Conservation (phyloP, 108 stramenopile genomes). For the Fragilaria radians region DNA sequence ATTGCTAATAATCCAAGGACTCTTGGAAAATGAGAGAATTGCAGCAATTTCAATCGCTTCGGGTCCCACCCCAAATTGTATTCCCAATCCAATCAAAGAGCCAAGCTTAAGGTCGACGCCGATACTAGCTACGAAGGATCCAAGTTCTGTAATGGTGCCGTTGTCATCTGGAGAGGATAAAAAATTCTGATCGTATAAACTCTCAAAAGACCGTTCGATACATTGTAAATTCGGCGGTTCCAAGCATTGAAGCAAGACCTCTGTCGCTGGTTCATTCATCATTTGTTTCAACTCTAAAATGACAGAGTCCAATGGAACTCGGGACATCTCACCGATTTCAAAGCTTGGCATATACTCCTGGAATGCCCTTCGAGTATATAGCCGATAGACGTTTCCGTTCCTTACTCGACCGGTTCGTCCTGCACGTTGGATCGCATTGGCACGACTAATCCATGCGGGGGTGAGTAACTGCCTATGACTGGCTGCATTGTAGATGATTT, state of each 20-base stretch:
- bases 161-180: constrained; percentile 49
- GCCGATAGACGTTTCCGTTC: constrained; percentile 83
- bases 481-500: constrained; percentile 64
- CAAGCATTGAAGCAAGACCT: constrained; percentile 63
- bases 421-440: constrained; percentile 88
- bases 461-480: constrained; percentile 75
- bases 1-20: constrained; percentile 74
- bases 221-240: constrained; percentile 70
- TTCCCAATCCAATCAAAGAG: constrained; percentile 72
- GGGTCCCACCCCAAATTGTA: constrained; percentile 77
- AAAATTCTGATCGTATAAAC: constrained; percentile 58
- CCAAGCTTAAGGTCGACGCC: constrained; percentile 76
- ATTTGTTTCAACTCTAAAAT: constrained; percentile 71
- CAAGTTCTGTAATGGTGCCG: constrained; percentile 63
- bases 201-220: constrained; percentile 71
- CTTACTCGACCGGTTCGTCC: constrained; percentile 92
- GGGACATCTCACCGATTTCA: constrained; percentile 72
- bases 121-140: constrained; percentile 61
- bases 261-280: constrained; percentile 51
- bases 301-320: constrained; percentile 76
- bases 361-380: constrained; percentile 66
- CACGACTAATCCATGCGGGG: constrained; percentile 84
- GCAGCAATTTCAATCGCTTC: constrained; percentile 82
- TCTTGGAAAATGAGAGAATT: constrained; percentile 56
- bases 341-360: constrained; percentile 57